Conservation (phyloP, 2,329 filamentous ascomycete genomes). For the Paraphoma chrysanthemicola region DNA sequence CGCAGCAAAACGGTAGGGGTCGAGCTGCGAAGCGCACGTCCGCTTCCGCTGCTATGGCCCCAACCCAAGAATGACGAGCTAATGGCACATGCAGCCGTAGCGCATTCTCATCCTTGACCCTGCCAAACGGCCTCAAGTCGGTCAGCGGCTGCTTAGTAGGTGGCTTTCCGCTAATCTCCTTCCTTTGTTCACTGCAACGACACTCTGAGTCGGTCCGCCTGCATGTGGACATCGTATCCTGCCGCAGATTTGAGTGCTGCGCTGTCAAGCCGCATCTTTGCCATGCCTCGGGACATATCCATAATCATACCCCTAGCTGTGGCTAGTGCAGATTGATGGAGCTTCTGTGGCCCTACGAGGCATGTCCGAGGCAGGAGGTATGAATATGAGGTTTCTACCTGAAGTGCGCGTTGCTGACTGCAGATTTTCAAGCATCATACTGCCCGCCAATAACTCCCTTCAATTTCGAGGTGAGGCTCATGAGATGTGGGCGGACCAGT, state of each 20-base stretch:
- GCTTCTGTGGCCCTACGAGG: conserved; percentile 14
- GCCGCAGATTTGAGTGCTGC: neutral
- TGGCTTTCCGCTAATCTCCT: conserved; percentile 2
- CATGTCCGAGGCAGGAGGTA: neutral
- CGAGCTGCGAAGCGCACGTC: conserved; percentile 21
- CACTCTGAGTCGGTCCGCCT: neutral
- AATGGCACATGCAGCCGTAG: conserved; percentile 14
- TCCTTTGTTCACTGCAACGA: conserved; percentile 1
- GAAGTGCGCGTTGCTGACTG: conserved; percentile 19
- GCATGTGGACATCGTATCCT: conserved; percentile 4
- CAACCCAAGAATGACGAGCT: conserved; percentile 9
- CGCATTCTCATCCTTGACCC: conserved; percentile 17
- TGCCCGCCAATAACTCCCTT: neutral
- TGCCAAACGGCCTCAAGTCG: conserved; percentile 11
- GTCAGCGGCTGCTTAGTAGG: conserved; percentile 10
- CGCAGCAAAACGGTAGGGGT: conserved; percentile 10
- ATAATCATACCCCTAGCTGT: neutral
- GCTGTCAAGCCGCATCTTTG: neutral
- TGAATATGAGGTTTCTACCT: neutral
- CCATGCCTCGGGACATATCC: neutral
- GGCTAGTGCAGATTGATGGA: conserved; percentile 2
- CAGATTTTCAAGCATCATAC: conserved; percentile 18
- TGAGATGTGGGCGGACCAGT: neutral
- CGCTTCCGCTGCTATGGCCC: conserved; percentile 15
- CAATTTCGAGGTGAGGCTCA: neutral